Evolutionary conservation across 345 rosid species (phyloP).

Genomic region (Noccaea caerulescens): DNA sequence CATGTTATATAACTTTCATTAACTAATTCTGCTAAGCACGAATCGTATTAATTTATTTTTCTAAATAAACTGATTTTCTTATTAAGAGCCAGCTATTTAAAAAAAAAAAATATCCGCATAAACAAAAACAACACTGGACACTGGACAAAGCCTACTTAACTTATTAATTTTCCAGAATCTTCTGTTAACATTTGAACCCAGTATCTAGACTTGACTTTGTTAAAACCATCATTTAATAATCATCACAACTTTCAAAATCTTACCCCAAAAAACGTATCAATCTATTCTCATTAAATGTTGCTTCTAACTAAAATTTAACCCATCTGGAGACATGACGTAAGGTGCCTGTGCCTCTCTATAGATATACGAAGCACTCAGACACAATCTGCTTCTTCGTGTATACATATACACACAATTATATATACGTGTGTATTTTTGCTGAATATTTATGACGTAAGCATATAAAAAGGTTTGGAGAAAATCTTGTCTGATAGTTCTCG

Average conservation of each 20-base stretch:
- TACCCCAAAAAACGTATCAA: conserved; percentile 27
- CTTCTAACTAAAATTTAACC: conserved; percentile 43
- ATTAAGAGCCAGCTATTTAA: too few relatives aligned
- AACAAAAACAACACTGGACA: too few relatives aligned
- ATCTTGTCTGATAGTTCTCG: conserved; percentile 49
- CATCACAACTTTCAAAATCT: conserved; percentile 41
- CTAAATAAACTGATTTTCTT: too few relatives aligned
- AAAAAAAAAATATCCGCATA: too few relatives aligned
- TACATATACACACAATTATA: too few relatives aligned
- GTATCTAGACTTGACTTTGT: background rate
- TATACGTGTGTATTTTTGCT: background rate
- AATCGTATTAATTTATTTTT: too few relatives aligned
- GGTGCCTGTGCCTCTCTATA: background rate
- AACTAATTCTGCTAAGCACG: too few relatives aligned
- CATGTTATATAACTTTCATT: too few relatives aligned
- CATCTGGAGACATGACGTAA: conserved; percentile 39
- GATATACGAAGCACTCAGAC: conserved; percentile 10
- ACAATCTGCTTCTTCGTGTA: conserved; percentile 12
- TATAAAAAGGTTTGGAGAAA: conserved; percentile 22
- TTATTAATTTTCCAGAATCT: background rate
- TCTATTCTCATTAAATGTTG: conserved; percentile 42
- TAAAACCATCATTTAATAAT: conserved; percentile 39
- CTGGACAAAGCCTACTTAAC: background rate
- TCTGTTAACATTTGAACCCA: background rate
- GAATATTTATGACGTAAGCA: conserved; percentile 29